Evolutionary conservation across 805 yeast genomes (phyloP), one percentile per base, ranked within the genome.

Genomic region (Cyberlindnera maclurae): DNA sequence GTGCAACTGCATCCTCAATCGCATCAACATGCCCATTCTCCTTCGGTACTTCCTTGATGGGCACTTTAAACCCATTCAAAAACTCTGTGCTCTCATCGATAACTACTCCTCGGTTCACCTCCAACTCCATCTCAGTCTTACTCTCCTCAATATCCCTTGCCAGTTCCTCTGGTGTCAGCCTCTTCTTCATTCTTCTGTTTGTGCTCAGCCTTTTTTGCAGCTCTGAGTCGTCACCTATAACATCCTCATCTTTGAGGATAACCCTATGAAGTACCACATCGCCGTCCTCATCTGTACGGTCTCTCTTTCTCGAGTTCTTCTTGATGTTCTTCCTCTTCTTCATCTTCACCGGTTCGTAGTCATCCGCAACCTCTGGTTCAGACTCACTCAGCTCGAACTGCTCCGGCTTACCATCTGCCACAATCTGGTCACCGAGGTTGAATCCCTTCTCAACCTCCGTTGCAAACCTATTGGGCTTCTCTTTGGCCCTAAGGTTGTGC

Each of bases 1-100:
- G 24, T 20, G 8, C 24, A 5, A 20, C 24, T 20, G 5, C 24
- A 20, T 20, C 24, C 24, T 20, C 24, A n/a, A 17, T 17, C 15
- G 11, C 16, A n/a, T n/a, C 26, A 8, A 15, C 30, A 4, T 20
- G 5, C 10, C 27, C 32, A 15, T 35, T 27, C 30, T 13, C 34
- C 40, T 15, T 26, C 4, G 11, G 5, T 5, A 15, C 18, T 29
- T 20, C 24, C 5, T 20, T 8, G 8, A 6, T 20, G 24, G 24
- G 24, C 24, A 20, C 24, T 20, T 20, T 20, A 8, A 20, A 20
- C 8, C 24, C 24, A 20, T 8, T 20, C 35, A 67, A 46, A 38
- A 67, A 66, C 33, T 64, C 68, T 3, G 54, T 39, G 15, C 54
- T 62, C 35, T 66, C 71, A 46, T 63, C 62, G 15, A 65, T 43